These are phyloP conservation scores for Fusarium tricinctum DNA, from an alignment of 2,329 filamentous ascomycete species.

Conservation along the genomic window DNA sequence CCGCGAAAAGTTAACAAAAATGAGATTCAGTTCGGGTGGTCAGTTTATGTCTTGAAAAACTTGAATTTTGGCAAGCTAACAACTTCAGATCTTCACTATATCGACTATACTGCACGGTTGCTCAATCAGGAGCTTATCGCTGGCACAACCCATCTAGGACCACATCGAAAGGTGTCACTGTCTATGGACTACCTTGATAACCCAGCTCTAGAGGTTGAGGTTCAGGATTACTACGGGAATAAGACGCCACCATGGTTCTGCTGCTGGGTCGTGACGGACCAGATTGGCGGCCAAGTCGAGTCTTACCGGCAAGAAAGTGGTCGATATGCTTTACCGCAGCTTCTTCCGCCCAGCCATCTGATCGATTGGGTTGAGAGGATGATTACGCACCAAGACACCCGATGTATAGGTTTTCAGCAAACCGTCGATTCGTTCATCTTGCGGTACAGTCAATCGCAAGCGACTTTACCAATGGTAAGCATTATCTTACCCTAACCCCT, in stretches of 20 bases:
- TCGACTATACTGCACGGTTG: constrained; percentile 49
- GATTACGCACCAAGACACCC: constrained; percentile 42
- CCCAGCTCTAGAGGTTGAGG: constrained; percentile 43
- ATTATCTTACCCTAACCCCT: neutral
- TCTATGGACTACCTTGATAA: constrained; percentile 50
- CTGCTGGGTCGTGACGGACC: constrained; percentile 50
- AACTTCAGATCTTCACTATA: constrained; percentile 48
- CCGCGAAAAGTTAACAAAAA: constrained; percentile 49
- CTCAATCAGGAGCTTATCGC: constrained; percentile 49
- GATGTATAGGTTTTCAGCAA: constrained; percentile 49
- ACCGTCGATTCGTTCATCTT: constrained; percentile 49
- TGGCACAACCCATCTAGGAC: constrained; percentile 49
- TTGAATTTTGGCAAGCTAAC: neutral
- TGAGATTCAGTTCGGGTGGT: constrained; percentile 50
- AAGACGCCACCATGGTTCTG: constrained; percentile 47
- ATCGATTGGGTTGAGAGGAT: constrained; percentile 49
- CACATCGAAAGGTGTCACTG: constrained; percentile 44
- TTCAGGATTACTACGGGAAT: constrained; percentile 48
- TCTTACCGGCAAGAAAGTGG: constrained; percentile 48
- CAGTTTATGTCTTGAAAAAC: neutral
- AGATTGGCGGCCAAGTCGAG: constrained; percentile 48
- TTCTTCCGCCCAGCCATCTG: constrained; percentile 42
- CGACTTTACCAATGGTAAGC: constrained; percentile 46
- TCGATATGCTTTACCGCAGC: constrained; percentile 46
- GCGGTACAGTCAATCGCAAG: constrained; percentile 44